Evolutionary conservation across 75 land plant species (phyloP).

Genomic region (Chamaecyparis obtusa): DNA sequence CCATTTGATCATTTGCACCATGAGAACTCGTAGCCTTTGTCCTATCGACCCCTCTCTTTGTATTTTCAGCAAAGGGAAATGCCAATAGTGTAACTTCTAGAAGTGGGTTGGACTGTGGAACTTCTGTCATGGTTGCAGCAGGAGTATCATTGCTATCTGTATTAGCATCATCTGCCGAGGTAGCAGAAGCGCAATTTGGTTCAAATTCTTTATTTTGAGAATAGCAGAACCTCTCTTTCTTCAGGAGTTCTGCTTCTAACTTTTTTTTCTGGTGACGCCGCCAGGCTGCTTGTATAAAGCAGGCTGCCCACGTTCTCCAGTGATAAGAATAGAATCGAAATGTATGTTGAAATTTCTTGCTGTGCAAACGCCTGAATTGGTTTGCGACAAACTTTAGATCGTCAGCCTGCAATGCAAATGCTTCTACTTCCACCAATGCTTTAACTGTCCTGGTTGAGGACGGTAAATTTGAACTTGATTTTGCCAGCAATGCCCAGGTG

Average conservation of each 20-base stretch:
- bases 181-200: neutral
- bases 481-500: slow-evolving; percentile 77
- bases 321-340: slow-evolving; percentile 78
- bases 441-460: slow-evolving; percentile 71
- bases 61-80: slow-evolving; percentile 63
- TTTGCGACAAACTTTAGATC: slow-evolving; percentile 83
- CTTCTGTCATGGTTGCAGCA: neutral
- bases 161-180: neutral
- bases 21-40: slow-evolving; percentile 25
- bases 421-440: slow-evolving; percentile 68
- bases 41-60: slow-evolving; percentile 55
- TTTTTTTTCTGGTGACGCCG: slow-evolving; percentile 42
- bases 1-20: slow-evolving; percentile 29
- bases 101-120: slow-evolving; percentile 18
- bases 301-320: slow-evolving; percentile 90
- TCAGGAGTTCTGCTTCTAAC: slow-evolving; percentile 29
- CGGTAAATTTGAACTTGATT: slow-evolving; percentile 52
- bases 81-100: slow-evolving; percentile 62
- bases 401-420: slow-evolving; percentile 67
- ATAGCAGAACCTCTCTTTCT: slow-evolving; percentile 24
- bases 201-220: slow-evolving; percentile 12
- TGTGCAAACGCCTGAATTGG: slow-evolving; percentile 69
- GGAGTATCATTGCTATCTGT: slow-evolving; percentile 5
- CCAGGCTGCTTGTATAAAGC: slow-evolving; percentile 86
- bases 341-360: slow-evolving; percentile 75